Conservation (phyloP, 2,329 filamentous ascomycete genomes). For the Scedosporium apiospermum region DNA sequence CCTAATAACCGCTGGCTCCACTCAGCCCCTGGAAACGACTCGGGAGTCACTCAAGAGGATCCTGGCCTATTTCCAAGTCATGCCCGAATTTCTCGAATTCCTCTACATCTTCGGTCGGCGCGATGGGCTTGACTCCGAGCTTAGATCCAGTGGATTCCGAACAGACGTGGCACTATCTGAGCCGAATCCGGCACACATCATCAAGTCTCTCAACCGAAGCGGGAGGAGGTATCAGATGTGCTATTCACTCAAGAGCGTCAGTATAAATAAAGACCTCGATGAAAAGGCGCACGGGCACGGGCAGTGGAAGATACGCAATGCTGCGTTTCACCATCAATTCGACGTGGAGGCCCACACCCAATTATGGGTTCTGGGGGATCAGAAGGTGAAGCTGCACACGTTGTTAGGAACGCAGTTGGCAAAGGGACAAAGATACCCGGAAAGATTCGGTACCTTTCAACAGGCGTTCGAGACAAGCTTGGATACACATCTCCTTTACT, state of each 20-base stretch:
- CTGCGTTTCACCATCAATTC: conserved; percentile 28
- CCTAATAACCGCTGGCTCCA: neutral
- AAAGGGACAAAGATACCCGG: conserved; percentile 16
- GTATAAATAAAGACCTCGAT: conserved; percentile 9
- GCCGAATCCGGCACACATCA: conserved; percentile 7
- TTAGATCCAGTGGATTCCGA: conserved; percentile 25
- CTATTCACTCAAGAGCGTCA: conserved; percentile 20
- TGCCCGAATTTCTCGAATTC: conserved; percentile 29
- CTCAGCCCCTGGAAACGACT: neutral
- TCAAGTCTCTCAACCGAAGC: conserved; percentile 19
- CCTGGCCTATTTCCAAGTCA: conserved; percentile 25
- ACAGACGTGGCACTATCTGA: conserved; percentile 18
- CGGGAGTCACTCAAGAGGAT: conserved; percentile 11
- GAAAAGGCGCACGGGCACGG: conserved; percentile 7
- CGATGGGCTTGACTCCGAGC: conserved; percentile 18
- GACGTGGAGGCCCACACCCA: conserved; percentile 23
- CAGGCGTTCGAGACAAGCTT: conserved; percentile 14
- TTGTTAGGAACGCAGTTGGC: neutral
- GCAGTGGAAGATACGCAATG: conserved; percentile 25
- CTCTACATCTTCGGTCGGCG: conserved; percentile 23
- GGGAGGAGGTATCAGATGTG: conserved; percentile 25
- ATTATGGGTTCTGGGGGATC: conserved; percentile 31
- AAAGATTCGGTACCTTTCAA: conserved; percentile 19
- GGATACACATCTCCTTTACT: neutral
- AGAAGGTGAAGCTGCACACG: conserved; percentile 13